A percentile compares a stretch with the other conserved stretches of the same genome.
Conservation (phyloP, 2,329 filamentous ascomycete genomes). For the Talaromyces sp. region DNA sequence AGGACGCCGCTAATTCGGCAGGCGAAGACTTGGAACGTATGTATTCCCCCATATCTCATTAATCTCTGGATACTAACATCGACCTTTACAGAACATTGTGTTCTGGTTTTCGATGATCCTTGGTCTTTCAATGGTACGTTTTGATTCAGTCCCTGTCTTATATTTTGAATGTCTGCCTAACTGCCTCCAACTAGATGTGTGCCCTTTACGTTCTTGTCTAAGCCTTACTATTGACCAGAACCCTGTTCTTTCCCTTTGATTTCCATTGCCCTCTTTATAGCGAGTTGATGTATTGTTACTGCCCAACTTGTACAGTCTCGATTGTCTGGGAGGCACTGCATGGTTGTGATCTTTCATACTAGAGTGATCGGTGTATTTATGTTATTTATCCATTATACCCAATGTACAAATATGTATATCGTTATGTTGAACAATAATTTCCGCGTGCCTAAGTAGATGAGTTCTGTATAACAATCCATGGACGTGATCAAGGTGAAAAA, state of each 20-base stretch:
- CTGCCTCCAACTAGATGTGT: slow-evolving; percentile 48
- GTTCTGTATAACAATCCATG: not conserved
- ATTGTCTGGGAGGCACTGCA: not conserved
- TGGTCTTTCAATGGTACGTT: slow-evolving; percentile 71
- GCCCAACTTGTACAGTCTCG: not conserved
- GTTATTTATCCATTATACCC: not conserved
- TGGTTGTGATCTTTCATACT: not conserved
- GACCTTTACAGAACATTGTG: slow-evolving; percentile 60
- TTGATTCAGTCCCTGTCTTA: slow-evolving; percentile 13
- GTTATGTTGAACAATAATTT: not conserved
- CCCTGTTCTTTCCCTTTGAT: too few species aligned
- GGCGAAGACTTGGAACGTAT: slow-evolving; percentile 69
- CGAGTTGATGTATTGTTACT: not conserved
- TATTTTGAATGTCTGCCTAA: not conserved
- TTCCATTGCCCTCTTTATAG: not conserved
- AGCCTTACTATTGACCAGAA: not conserved
- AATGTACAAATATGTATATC: not conserved
- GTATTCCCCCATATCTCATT: slow-evolving; percentile 10
- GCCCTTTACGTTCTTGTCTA: slow-evolving; percentile 58
- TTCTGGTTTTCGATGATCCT: slow-evolving; percentile 93
- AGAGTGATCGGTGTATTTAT: not conserved
- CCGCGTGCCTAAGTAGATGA: not conserved
- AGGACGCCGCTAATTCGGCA: slow-evolving; percentile 72
- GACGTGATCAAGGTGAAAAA: not conserved
- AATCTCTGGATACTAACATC: slow-evolving; percentile 15